A percentile compares a stretch with the other conserved stretches of the same genome.
phyloP scores from a whole-genome alignment of 2,329 filamentous ascomycete species.

The Arthrobotrys conoides region DNA sequence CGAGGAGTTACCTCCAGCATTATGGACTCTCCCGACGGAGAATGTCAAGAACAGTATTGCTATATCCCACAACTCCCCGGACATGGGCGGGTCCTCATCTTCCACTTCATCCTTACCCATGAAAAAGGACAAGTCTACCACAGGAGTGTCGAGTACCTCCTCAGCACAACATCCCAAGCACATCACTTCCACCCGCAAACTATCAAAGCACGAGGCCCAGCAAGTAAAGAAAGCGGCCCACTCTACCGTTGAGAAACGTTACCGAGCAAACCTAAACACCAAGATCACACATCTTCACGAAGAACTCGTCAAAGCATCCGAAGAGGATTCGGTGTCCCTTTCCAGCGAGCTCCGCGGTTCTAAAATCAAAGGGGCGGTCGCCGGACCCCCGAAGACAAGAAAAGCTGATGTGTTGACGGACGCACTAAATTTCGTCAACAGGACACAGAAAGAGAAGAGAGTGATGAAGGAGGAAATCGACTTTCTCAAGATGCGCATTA shows the following conservation, averaged over 20 bases:
- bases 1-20: conserved; percentile 54
- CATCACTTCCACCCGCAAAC: conserved; percentile 58
- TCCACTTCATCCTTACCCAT: conserved; percentile 57
- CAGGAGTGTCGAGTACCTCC: conserved; percentile 33
- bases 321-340: conserved; percentile 56
- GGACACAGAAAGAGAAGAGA: conserved; percentile 59
- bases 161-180: conserved; percentile 59
- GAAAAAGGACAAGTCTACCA: conserved; percentile 42
- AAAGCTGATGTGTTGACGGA: conserved; percentile 60
- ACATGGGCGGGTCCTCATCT: conserved; percentile 55
- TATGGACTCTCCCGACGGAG: conserved; percentile 57
- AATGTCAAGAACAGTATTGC: conserved; percentile 49
- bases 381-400: conserved; percentile 56
- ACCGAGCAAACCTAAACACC: conserved; percentile 58
- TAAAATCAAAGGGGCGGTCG: conserved; percentile 40
- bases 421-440: conserved; percentile 60
- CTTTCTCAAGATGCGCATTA: conserved; percentile 61
- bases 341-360: conserved; percentile 58
- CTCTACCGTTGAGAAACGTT: conserved; percentile 59
- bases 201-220: conserved; percentile 59
- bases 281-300: conserved; percentile 60
- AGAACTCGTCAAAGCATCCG: conserved; percentile 59
- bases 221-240: conserved; percentile 60
- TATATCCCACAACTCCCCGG: conserved; percentile 59
- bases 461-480: conserved; percentile 61